Evolutionary conservation across 805 yeast species (phyloP).

Genomic region (Candida boleticola): DNA sequence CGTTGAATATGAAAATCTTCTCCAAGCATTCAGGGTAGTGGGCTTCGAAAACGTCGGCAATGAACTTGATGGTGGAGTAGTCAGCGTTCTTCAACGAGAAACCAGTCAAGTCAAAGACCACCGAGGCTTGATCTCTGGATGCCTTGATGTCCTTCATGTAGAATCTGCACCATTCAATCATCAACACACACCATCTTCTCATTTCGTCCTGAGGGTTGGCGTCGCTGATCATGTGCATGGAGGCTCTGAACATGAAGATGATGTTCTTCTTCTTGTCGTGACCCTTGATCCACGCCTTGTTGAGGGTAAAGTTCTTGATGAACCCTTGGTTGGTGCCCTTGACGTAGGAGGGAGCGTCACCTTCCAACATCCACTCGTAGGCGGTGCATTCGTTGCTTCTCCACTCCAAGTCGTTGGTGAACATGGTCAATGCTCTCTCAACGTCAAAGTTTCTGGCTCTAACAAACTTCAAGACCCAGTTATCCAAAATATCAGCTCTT

Average conservation of each 20-base stretch:
- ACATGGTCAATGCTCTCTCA: constrained; percentile 66
- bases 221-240: constrained; percentile 56
- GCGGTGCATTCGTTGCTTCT: constrained; percentile 59
- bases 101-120: constrained; percentile 82
- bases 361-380: constrained; percentile 61
- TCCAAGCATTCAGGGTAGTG: constrained; percentile 96
- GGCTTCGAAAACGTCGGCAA: constrained; percentile 87
- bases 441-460: constrained; percentile 87
- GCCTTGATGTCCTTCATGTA: constrained; percentile 46
- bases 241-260: constrained; percentile 76
- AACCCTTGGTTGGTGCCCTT: constrained; percentile 42
- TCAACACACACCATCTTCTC: constrained; percentile 67
- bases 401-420: constrained; percentile 75
- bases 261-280: constrained; percentile 74
- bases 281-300: constrained; percentile 76
- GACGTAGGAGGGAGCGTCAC: constrained; percentile 64
- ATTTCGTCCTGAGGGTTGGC: constrained; percentile 36
- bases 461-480: constrained; percentile 67
- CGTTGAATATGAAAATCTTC: constrained; percentile 78
- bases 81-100: constrained; percentile 93
- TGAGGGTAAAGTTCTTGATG: constrained; percentile 54
- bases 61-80: constrained; percentile 83
- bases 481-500: constrained; percentile 82
- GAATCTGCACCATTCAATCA: constrained; percentile 81
- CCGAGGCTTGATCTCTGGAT: constrained; percentile 42